Percentiles rank a stretch among this genome's conserved stretches.
Evolutionary conservation across 495 filamentous ascomycete genomes (phyloP).

Genomic region (Penicillium coprophilum): DNA sequence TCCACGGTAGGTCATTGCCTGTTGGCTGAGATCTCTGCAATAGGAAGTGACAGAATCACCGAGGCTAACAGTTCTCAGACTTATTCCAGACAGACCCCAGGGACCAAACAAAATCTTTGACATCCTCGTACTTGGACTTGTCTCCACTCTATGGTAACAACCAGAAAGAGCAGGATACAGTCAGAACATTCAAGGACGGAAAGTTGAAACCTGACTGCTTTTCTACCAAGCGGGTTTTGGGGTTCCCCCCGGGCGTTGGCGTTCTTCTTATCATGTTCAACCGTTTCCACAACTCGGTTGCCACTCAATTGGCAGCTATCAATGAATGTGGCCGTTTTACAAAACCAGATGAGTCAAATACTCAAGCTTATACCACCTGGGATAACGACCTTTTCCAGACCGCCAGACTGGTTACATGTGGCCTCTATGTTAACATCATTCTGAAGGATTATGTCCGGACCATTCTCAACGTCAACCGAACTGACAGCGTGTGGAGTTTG

Average conservation of each 20-base stretch:
- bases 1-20: constrained; percentile 57
- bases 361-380: constrained; percentile 59
- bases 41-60: background rate
- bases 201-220: constrained; percentile 83
- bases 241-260: constrained; percentile 82
- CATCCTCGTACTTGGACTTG: constrained; percentile 83
- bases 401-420: constrained; percentile 67
- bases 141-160: constrained; percentile 85
- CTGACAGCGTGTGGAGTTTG: constrained; percentile 68
- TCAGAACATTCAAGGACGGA: constrained; percentile 79
- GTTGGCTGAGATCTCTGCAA: background rate
- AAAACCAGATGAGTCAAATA: constrained; percentile 47
- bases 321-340: constrained; percentile 60
- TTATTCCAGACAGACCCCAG: constrained; percentile 61
- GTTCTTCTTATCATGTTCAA: constrained; percentile 72
- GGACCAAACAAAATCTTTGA: constrained; percentile 61
- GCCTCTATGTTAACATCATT: constrained; percentile 76
- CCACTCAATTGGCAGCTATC: constrained; percentile 56
- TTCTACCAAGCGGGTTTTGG: constrained; percentile 70
- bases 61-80: constrained; percentile 40
- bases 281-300: constrained; percentile 75
- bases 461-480: constrained; percentile 74
- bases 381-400: constrained; percentile 80
- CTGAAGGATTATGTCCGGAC: constrained; percentile 81
- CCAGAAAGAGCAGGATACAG: constrained; percentile 66